Evolutionary conservation across 352 stramenopile genomes (phyloP).

Genomic region (Elongisporangium prolatum): DNA sequence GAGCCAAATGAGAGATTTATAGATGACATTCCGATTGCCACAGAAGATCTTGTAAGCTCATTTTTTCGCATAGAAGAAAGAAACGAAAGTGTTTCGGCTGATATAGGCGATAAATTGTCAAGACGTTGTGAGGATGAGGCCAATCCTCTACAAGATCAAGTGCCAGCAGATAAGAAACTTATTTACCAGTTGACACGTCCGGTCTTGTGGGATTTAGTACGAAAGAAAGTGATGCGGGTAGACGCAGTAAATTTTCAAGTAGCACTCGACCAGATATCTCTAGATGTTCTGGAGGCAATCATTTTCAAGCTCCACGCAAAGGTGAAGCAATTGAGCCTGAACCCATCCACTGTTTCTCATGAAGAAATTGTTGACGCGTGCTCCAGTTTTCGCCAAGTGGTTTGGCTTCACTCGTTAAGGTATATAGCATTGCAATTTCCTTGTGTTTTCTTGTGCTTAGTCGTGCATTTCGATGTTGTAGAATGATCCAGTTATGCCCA

Average conservation of each 20-base stretch:
- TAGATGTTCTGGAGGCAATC: conserved; percentile 42
- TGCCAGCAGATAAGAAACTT: conserved; percentile 5
- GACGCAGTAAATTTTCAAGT: conserved; percentile 16
- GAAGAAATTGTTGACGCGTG: conserved; percentile 52
- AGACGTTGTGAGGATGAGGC: background rate
- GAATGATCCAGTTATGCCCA: conserved; percentile 13
- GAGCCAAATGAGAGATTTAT: conserved; percentile 10
- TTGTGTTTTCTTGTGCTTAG: conserved; percentile 1
- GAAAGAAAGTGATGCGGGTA: conserved; percentile 38
- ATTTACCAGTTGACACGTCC: conserved; percentile 32
- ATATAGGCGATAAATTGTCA: background rate
- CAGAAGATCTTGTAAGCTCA: conserved; percentile 28
- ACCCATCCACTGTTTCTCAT: conserved; percentile 33
- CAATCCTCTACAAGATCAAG: conserved; percentile 1
- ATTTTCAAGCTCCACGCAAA: conserved; percentile 34
- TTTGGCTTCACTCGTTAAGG: conserved; percentile 62
- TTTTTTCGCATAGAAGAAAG: conserved; percentile 18
- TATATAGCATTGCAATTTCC: conserved; percentile 12
- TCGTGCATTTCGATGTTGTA: conserved; percentile 1
- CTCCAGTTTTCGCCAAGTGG: conserved; percentile 45
- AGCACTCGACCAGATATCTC: conserved; percentile 21
- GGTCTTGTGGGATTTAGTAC: conserved; percentile 38
- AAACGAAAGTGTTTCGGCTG: background rate
- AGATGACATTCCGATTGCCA: conserved; percentile 15
- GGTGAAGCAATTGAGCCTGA: conserved; percentile 40